Conservation (phyloP, 768 basidiomycete genomes). For the Amanita subjunquillea region DNA sequence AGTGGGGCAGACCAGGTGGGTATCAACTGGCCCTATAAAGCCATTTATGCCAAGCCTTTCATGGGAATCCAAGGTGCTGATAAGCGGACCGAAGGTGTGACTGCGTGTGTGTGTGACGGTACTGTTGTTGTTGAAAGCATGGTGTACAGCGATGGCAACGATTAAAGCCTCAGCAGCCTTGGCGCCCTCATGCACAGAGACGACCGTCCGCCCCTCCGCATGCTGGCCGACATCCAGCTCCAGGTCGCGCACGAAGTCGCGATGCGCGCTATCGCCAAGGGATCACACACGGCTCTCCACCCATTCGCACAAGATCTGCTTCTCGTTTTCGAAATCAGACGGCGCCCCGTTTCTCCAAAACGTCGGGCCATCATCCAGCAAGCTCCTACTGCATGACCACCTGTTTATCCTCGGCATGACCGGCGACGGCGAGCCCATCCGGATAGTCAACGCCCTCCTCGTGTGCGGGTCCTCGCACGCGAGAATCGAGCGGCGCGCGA, state of each 20-base stretch:
- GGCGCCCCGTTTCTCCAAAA: slow-evolving; percentile 47
- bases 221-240: slow-evolving; percentile 38
- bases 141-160: background rate
- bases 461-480: slow-evolving; percentile 46
- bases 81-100: too few relatives aligned
- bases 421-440: slow-evolving; percentile 11
- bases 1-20: background rate
- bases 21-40: background rate
- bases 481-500: slow-evolving; percentile 54
- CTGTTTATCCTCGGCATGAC: slow-evolving; percentile 49
- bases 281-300: slow-evolving; percentile 12
- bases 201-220: slow-evolving; percentile 10
- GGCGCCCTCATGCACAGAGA: background rate
- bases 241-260: slow-evolving; percentile 44
- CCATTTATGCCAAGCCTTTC: background rate
- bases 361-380: slow-evolving; percentile 35
- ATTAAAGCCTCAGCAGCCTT: background rate
- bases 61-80: too few relatives aligned
- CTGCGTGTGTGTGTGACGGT: too few relatives aligned
- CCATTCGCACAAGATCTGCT: slow-evolving; percentile 46
- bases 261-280: slow-evolving; percentile 31
- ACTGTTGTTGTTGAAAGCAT: too few relatives aligned
- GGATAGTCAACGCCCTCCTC: slow-evolving; percentile 36
- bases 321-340: slow-evolving; percentile 47
- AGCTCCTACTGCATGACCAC: slow-evolving; percentile 31